Conservation (phyloP, 2,329 filamentous ascomycete species). For the Neofusicoccum cordaticola region DNA sequence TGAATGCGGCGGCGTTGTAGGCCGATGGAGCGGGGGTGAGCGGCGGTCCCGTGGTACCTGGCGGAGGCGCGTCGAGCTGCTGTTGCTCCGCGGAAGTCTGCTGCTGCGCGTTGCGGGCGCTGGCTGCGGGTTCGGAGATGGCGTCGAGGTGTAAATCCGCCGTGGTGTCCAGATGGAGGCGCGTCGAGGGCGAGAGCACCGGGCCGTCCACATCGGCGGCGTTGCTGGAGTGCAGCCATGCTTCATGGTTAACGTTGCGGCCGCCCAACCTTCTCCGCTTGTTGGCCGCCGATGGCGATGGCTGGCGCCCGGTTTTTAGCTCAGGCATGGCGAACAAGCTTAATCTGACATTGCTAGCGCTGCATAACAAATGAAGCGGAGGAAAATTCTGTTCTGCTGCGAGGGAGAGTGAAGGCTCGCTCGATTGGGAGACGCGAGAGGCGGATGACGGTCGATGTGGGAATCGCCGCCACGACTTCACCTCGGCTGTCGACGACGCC, state of each 20-base stretch:
- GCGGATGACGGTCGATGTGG: background rate
- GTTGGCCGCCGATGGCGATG: background rate
- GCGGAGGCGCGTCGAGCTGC: too few species aligned
- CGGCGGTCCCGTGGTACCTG: background rate
- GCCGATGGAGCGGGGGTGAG: background rate
- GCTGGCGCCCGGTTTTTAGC: background rate
- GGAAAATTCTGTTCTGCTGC: background rate
- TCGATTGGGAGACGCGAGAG: background rate
- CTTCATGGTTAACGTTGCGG: background rate
- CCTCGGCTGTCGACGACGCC: background rate
- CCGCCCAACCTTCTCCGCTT: constrained; percentile 1
- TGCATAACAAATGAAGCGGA: background rate
- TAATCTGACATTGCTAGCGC: background rate
- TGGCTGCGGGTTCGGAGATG: background rate
- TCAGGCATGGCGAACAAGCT: background rate
- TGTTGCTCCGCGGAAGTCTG: too few species aligned
- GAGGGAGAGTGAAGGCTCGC: background rate
- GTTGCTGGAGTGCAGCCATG: background rate
- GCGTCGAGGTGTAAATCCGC: background rate
- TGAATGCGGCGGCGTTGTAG: background rate
- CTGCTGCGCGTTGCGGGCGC: background rate
- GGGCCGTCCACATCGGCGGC: background rate
- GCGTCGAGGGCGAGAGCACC: background rate
- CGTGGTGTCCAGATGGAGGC: background rate
- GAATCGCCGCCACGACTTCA: background rate